Evolutionary conservation across 1,284 basidiomycete genomes (phyloP), one percentile per base, ranked within the genome.

Genomic region (Jaminaea rosea): DNA sequence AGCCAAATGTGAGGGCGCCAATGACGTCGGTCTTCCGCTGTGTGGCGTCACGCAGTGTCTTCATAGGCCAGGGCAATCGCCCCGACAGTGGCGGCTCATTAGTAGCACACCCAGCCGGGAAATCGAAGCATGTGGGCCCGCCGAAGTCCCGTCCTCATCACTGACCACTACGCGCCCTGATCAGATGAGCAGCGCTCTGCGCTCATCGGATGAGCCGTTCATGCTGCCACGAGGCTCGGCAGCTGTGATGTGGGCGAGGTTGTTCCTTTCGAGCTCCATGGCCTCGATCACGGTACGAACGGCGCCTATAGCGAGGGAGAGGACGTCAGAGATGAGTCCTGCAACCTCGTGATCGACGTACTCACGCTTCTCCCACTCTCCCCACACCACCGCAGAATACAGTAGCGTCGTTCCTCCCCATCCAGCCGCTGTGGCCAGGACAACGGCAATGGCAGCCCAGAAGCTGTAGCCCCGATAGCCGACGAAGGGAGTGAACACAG

Each of bases 361-460:
- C 64, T 50, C 49, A 64, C 69, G 60, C 47, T 70, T 68, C 29
- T 70, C 64, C 70, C 70, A 73, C 29, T 73, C 69, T 13, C 62
- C 62, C 65, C 69, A 69, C 0, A 73, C 53, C 9, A 72, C 46
- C 4, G 58, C 65, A 42, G 58, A 62, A 58, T 73, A 73, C 15
- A 73, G 53, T 47, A 67, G 59, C 4, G 70, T 73, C 1, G 68
- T 72, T 1, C 65, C 70, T 1, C 53, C 63, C 66, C 67, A 71
- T 0, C 57, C 58, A 1, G 57, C 53, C 1, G 62, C 58, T 3
- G 71, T 51, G 9, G 62, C 53, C 1, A 65, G 36, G 9, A 67
- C 19, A 31, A 42, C 23, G 7, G 39, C 39, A 17, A 17, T 23
- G 23, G 15, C 39, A 4, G 19, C 13, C 19, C 17, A 42, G 5